Evolutionary conservation across 441 rosid species (phyloP), one percentile per base, ranked within the genome.

Genomic region (Pelargonium myrrhifolium): DNA sequence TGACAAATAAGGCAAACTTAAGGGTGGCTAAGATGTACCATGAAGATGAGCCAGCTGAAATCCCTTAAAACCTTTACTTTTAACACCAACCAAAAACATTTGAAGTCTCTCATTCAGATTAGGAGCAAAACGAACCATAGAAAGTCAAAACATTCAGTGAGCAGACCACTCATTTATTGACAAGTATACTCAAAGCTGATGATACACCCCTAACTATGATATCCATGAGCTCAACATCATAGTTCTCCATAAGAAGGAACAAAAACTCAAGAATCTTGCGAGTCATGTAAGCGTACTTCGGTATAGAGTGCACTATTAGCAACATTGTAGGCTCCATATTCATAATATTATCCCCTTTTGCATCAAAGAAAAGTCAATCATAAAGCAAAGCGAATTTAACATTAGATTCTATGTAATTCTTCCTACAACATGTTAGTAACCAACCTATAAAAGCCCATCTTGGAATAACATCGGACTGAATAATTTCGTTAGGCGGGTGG

Each of bases 381-480:
- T 82, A 88, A 74, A 91, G 83, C 75, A 93, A 65, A 62, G 97
- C 95, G 26, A 91, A 75, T 86, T 80, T 93, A 10, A 66, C 80
- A 71, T 82, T 82, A 53, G 80, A 79, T 79, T 82, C 88, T 22
- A 80, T 72, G 70, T 87, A 77, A 39, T 71, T 89, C 72, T 82
- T 87, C 71, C 77, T 83, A 65, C 87, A 86, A 18, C 69, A 72
- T 42, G 76, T 85, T 14, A 93, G 72, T n/a, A 91, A 75, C 96
- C 95, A 91, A 62, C 97, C 98, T 61, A 91, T 65, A 40, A 86
- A 80, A 56, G 96, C 95, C 97, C 98, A 93, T 69, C 97, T 84
- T 0, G 97, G 97, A 83, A 86, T 76, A 66, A 87, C 66, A 62
- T 82, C 87, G 6, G 93, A 88, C 56, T 83, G 76, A 68, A 93